Base-by-base conservation (phyloP, 108 stramenopile genomes). In the Asterionellopsis glacialis region DNA sequence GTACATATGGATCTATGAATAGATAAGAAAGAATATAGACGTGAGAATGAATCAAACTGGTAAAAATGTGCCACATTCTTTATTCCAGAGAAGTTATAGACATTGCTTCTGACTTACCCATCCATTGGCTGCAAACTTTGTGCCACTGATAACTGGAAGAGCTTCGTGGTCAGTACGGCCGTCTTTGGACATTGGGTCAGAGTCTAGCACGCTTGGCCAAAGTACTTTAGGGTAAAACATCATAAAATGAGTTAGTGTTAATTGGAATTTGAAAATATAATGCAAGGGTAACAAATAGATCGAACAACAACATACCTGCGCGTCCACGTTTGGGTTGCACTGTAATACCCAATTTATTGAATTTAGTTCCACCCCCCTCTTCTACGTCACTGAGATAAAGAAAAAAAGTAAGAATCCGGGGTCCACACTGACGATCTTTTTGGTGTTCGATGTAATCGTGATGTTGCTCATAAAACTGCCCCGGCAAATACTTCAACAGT, bases 91-190 rank as follows among this genome's bases (percentile, higher is more conserved):
- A 7, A 33, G 33, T 7, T 33, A 5, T 5, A 2, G 7, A 33
- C 33, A 5, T 2, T 5, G 7, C 33, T 33, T 33, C 33, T 7
- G 7, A 33, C 33, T 33, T 33, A 33, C 33, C 85, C 87, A 94
- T 12, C 81, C 79, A 70, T 92, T 92, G 1, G 83, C 83, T 11
- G 75, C 91, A 54, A 72, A 87, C 40, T 94, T 94, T 19, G 63
- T 61, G 0, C 89, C 93, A 45, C 64, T 50, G 1, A 54, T 47
- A 11, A 94, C 88, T 15, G 80, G 58, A 58, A 89, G 45, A 4
- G 91, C 83, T 59, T 88, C 80, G 58, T 88, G 85, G 21, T 55
- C 28, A 0, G 81, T 85, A 11, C 84, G 67, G 24, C 4, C 41
- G 50, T 87, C 86, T 43, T 73, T 66, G n/a, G 23, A 25, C 41